Conservation (phyloP, 176 grass and related monocot genomes). For the Bromus sterilis region DNA sequence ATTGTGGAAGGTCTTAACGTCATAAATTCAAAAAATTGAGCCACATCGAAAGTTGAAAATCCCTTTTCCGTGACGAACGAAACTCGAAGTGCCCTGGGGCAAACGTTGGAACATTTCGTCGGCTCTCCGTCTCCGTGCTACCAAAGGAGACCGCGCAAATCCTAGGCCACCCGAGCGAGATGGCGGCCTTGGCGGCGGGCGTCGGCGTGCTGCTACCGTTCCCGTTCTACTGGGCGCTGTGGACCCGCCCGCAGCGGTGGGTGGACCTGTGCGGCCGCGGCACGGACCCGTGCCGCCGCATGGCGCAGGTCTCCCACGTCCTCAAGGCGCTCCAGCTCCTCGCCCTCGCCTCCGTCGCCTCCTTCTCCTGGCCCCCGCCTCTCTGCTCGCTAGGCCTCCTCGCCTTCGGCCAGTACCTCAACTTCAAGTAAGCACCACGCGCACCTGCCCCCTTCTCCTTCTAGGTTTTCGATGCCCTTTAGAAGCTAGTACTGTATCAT, state of each 20-base stretch:
- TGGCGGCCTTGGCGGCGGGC: conserved; percentile 14
- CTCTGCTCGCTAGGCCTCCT: conserved; percentile 53
- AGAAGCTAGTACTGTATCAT: neutral
- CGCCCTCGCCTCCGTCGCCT: conserved; percentile 66
- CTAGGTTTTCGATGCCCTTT: neutral
- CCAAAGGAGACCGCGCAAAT: neutral
- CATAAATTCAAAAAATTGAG: too few relatives aligned
- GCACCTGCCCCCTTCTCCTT: neutral
- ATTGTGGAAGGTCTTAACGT: too few relatives aligned
- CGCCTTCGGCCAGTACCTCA: conserved; percentile 69
- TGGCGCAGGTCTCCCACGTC: conserved; percentile 83
- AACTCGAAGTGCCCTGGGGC: too few relatives aligned
- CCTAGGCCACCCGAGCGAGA: neutral
- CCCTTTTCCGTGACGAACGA: too few relatives aligned
- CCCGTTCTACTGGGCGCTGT: conserved; percentile 78
- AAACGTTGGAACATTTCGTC: conserved; percentile 17
- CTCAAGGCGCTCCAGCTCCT: conserved; percentile 76
- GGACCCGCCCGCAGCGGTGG: conserved; percentile 75
- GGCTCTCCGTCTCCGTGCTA: neutral
- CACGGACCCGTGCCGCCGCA: conserved; percentile 65
- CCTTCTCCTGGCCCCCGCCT: conserved; percentile 59
- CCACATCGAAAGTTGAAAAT: too few relatives aligned
- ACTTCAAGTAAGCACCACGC: conserved; percentile 68
- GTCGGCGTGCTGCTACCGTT: conserved; percentile 62
- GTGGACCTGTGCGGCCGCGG: conserved; percentile 66